phyloP scores from a whole-genome alignment of 768 basidiomycete genomes.

The Hericium rajendrae region DNA sequence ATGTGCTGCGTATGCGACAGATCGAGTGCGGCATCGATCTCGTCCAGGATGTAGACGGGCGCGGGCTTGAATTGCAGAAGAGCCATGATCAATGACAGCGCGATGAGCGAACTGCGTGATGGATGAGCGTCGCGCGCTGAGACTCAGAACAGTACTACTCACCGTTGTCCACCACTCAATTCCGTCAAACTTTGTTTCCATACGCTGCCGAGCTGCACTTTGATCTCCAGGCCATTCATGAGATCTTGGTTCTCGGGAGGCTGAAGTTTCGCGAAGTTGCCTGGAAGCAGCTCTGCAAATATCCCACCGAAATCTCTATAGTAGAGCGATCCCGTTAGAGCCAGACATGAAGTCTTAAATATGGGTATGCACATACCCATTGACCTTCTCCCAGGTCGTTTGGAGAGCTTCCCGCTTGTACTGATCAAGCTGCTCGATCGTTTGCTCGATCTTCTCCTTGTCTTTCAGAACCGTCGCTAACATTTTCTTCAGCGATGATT shows the following conservation, averaged over 20 bases:
- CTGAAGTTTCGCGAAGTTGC: slow-evolving; percentile 92
- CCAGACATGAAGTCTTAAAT: not conserved
- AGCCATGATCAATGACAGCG: slow-evolving; percentile 96
- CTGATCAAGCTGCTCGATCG: slow-evolving; percentile 84
- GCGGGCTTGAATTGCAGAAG: slow-evolving; percentile 98
- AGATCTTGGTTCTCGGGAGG: slow-evolving; percentile 91
- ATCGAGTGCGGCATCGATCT: slow-evolving; percentile 96
- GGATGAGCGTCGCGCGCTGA: not conserved
- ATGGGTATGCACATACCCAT: slow-evolving; percentile 45
- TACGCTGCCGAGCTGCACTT: slow-evolving; percentile 86
- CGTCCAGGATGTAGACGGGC: slow-evolving; percentile 98
- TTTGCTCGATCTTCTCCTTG: slow-evolving; percentile 90
- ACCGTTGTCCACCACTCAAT: slow-evolving; percentile 95
- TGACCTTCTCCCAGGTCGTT: slow-evolving; percentile 96
- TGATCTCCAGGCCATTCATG: slow-evolving; percentile 94
- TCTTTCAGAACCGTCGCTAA: slow-evolving; percentile 81
- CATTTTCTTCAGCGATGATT: slow-evolving; percentile 80
- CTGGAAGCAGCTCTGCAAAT: slow-evolving; percentile 90
- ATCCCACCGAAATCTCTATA: slow-evolving; percentile 90
- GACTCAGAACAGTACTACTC: slow-evolving; percentile 16
- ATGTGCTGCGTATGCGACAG: slow-evolving; percentile 96
- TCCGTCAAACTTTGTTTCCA: slow-evolving; percentile 99
- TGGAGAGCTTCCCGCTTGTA: slow-evolving; percentile 90
- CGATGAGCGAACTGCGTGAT: slow-evolving; percentile 77
- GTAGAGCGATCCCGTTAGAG: no score